Conservation (phyloP, 805 yeast genomes). For the Saccharomycopsis guyanensis region DNA sequence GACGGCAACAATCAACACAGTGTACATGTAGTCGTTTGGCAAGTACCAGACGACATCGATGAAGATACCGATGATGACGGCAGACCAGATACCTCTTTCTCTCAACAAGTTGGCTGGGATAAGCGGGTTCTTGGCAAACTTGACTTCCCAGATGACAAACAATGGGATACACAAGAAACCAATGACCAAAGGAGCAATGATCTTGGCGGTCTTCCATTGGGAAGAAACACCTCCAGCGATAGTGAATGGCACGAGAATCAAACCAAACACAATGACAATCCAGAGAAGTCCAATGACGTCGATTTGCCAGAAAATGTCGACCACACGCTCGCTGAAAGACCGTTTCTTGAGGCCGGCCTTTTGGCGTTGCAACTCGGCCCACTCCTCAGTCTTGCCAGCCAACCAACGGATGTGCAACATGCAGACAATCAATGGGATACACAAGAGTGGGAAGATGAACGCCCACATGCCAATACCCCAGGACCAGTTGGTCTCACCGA, state of each 20-base stretch:
- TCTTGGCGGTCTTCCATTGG: constrained; percentile 52
- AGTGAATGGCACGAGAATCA: constrained; percentile 65
- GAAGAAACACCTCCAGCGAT: constrained; percentile 56
- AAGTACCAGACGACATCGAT: constrained; percentile 57
- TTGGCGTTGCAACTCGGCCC: constrained; percentile 29
- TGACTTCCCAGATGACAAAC: constrained; percentile 53
- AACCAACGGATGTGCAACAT: constrained; percentile 39
- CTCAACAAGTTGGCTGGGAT: constrained; percentile 50
- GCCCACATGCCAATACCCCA: constrained; percentile 61
- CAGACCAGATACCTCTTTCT: constrained; percentile 70
- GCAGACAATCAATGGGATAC: constrained; percentile 41
- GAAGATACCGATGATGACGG: constrained; percentile 50
- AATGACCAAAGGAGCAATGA: constrained; percentile 62
- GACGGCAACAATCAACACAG: constrained; percentile 59
- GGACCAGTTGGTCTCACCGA: constrained; percentile 35
- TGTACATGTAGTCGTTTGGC: constrained; percentile 63
- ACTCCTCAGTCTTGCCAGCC: constrained; percentile 38
- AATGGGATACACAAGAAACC: constrained; percentile 56
- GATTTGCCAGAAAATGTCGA: constrained; percentile 49
- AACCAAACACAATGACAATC: constrained; percentile 49
- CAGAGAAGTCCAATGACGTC: constrained; percentile 59
- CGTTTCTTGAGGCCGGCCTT: constrained; percentile 19
- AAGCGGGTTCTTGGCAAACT: constrained; percentile 52
- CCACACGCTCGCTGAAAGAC: constrained; percentile 20
- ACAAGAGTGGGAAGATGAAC: constrained; percentile 44